These are phyloP conservation scores for Coriolopsis trogii DNA, from an alignment of 1,284 basidiomycete species.

Conservation along the genomic window DNA sequence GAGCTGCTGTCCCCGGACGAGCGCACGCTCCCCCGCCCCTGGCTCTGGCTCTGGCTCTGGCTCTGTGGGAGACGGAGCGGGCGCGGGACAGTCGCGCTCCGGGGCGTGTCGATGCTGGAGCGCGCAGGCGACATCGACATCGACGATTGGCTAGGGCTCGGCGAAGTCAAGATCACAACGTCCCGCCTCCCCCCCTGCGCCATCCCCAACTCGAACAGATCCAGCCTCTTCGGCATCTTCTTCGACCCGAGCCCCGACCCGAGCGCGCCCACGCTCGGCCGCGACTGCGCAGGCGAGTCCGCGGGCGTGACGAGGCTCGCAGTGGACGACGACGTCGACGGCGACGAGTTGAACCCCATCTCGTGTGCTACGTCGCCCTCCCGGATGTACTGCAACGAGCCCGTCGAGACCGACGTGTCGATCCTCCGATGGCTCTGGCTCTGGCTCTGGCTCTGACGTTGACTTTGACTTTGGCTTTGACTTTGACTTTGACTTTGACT, in stretches of 20 bases:
- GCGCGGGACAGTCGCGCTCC: slow-evolving; percentile 18
- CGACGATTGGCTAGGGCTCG: neutral
- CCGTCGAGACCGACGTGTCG: too few species aligned
- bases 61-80: slow-evolving; percentile 27
- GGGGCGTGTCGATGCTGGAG: too few species aligned
- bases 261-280: slow-evolving; percentile 4
- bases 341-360: slow-evolving; percentile 13
- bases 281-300: slow-evolving; percentile 4
- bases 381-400: slow-evolving; percentile 16
- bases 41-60: too few species aligned
- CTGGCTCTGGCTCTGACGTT: too few species aligned
- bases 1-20: slow-evolving; percentile 5
- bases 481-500: too few species aligned
- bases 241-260: slow-evolving; percentile 8
- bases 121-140: neutral
- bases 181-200: neutral
- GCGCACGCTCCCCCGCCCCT: slow-evolving; percentile 14
- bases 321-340: slow-evolving; percentile 22
- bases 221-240: slow-evolving; percentile 11
- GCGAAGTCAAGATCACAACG: slow-evolving; percentile 7
- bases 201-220: neutral
- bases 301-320: slow-evolving; percentile 18
- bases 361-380: slow-evolving; percentile 27
- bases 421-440: too few species aligned
- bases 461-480: too few species aligned